phyloP scores from a whole-genome alignment of 1,284 basidiomycete species.

The Erythrobasidium hasegawianum region DNA sequence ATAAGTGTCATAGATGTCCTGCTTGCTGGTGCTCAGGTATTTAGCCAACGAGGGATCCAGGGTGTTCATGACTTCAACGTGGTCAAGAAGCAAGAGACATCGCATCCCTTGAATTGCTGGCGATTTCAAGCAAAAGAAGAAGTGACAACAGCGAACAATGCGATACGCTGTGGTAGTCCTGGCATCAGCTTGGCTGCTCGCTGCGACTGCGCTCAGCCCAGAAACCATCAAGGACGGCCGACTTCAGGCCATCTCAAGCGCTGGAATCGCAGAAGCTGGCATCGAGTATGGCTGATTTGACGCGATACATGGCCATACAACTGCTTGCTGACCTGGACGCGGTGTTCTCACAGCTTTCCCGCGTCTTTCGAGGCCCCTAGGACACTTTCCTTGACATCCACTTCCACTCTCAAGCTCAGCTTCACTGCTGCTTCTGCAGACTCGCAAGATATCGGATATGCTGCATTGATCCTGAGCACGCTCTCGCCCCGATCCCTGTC shows the following conservation, averaged over 20 bases:
- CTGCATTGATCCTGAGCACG: slow-evolving; percentile 18
- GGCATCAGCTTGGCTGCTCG: neutral
- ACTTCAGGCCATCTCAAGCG: slow-evolving; percentile 31
- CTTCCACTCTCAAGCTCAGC: slow-evolving; percentile 26
- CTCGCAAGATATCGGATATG: neutral
- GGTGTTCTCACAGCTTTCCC: slow-evolving; percentile 11
- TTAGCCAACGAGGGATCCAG: slow-evolving; percentile 33
- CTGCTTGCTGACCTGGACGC: neutral
- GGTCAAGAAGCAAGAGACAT: neutral
- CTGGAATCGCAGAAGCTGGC: slow-evolving; percentile 29
- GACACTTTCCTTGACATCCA: slow-evolving; percentile 3
- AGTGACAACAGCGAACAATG: too few relatives aligned
- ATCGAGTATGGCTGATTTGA: neutral
- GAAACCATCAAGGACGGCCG: slow-evolving; percentile 22
- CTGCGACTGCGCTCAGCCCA: slow-evolving; percentile 6
- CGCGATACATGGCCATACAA: neutral
- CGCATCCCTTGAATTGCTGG: neutral
- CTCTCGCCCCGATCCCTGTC: slow-evolving; percentile 8
- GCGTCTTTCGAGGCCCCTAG: slow-evolving; percentile 3
- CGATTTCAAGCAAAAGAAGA: too few relatives aligned
- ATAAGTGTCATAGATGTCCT: slow-evolving; percentile 31
- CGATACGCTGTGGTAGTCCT: too few relatives aligned
- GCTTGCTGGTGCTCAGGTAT: slow-evolving; percentile 26
- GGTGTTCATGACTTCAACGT: slow-evolving; percentile 14
- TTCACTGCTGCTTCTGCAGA: neutral